phyloP scores from a whole-genome alignment of 306 rosid genomes.

The Vicia sativa region DNA sequence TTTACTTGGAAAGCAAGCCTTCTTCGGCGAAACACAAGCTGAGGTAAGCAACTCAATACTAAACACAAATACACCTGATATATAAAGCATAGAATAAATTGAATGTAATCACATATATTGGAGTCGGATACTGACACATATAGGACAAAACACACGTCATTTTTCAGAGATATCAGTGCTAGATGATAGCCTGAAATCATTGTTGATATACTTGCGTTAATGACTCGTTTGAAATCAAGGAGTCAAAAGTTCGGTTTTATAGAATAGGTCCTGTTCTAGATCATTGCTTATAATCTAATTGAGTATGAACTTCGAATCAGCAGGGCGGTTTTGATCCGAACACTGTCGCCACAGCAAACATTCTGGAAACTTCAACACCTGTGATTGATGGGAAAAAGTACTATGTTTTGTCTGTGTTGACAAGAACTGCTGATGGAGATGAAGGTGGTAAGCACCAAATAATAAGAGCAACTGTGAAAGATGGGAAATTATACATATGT shows the following conservation, averaged over 20 bases:
- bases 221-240: too few relatives aligned
- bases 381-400: constrained; percentile 59
- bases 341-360: constrained; percentile 82
- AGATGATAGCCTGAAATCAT: too few relatives aligned
- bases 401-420: constrained; percentile 76
- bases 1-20: constrained; percentile 90
- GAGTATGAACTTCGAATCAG: constrained; percentile 27
- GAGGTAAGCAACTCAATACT: constrained; percentile 60
- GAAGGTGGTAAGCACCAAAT: constrained; percentile 98
- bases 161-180: too few relatives aligned
- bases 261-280: too few relatives aligned
- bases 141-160: too few relatives aligned
- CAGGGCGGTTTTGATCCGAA: constrained; percentile 94
- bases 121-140: too few relatives aligned
- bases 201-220: too few relatives aligned
- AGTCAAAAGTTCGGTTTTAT: too few relatives aligned
- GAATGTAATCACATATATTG: too few relatives aligned
- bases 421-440: constrained; percentile 97
- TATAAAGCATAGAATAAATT: too few relatives aligned
- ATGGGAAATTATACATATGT: constrained; percentile 83
- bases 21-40: constrained; percentile 82
- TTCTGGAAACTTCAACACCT: constrained; percentile 54
- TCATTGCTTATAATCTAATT: constrained; percentile 19
- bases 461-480: constrained; percentile 80
- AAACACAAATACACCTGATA: background rate